Evolutionary conservation across 768 basidiomycete species (phyloP).

Genomic region (Psilocybe azurescens): DNA sequence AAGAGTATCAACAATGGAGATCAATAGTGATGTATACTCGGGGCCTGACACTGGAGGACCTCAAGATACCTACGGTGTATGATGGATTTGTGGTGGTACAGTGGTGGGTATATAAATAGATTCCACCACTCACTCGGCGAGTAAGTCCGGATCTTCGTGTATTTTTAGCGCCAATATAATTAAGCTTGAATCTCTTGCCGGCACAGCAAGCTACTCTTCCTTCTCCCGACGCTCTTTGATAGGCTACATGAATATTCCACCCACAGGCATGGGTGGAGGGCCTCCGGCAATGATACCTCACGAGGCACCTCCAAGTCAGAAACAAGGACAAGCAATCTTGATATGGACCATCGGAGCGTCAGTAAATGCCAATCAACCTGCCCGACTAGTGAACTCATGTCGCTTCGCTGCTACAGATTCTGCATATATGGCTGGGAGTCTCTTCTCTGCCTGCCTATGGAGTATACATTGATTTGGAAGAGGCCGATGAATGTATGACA

Average conservation of each 20-base stretch:
- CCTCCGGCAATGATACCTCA: slow-evolving; percentile 12
- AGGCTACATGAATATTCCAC: background rate
- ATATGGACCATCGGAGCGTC: slow-evolving; percentile 29
- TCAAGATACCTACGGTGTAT: too few species aligned
- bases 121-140: too few species aligned
- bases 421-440: slow-evolving; percentile 32
- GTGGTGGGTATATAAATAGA: too few species aligned
- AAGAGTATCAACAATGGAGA: too few species aligned
- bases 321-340: slow-evolving; percentile 25
- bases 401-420: slow-evolving; percentile 17
- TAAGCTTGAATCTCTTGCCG: background rate
- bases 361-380: background rate
- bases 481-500: slow-evolving; percentile 24
- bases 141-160: background rate
- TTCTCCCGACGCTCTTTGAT: background rate
- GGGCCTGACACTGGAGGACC: too few species aligned
- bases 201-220: background rate
- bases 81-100: too few species aligned
- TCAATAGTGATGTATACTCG: too few species aligned
- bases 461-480: slow-evolving; percentile 28
- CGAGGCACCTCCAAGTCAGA: slow-evolving; percentile 17
- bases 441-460: slow-evolving; percentile 26
- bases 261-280: background rate
- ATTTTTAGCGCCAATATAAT: background rate
- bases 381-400: background rate